These are phyloP conservation scores for Monosporascus ibericus DNA, from an alignment of 2,329 filamentous ascomycete genomes.

Conservation along the genomic window DNA sequence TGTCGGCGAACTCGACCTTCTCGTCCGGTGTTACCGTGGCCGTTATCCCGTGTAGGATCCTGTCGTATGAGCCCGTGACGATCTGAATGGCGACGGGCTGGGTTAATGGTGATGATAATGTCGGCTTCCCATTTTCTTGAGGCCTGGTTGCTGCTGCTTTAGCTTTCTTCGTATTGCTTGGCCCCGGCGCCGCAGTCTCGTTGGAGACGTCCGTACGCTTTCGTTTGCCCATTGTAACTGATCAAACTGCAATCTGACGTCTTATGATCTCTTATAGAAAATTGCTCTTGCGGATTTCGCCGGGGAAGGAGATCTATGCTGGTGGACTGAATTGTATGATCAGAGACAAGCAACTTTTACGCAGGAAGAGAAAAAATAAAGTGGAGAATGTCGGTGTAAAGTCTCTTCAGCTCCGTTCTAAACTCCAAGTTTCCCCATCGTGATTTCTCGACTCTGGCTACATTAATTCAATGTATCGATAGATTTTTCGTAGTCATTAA, in stretches of 20 bases:
- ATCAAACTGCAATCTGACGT: not conserved
- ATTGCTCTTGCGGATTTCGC: no score
- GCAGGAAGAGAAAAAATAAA: no score
- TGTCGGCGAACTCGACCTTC: slow-evolving; percentile 71
- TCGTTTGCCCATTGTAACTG: slow-evolving; percentile 38
- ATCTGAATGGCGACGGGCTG: slow-evolving; percentile 68
- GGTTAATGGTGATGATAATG: slow-evolving; percentile 7
- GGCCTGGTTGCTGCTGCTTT: slow-evolving; percentile 18
- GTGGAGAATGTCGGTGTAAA: no score
- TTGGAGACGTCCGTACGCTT: slow-evolving; percentile 35
- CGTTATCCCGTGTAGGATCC: slow-evolving; percentile 83
- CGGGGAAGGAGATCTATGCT: no score
- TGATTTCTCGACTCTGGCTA: no score
- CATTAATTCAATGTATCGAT: no score
- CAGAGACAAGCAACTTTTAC: no score
- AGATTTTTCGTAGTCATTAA: no score
- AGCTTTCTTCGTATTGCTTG: slow-evolving; percentile 16
- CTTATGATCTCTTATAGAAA: no score
- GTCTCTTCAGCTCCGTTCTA: no score
- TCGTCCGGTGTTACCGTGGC: slow-evolving; percentile 54
- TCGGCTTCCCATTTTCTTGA: not conserved
- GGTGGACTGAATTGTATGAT: no score
- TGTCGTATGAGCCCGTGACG: slow-evolving; percentile 88
- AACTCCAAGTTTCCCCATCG: no score
- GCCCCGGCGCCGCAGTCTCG: slow-evolving; percentile 1